Conservation (phyloP, 1,139 yeast genomes). For the Spencermartinsiella ligniputridi region DNA sequence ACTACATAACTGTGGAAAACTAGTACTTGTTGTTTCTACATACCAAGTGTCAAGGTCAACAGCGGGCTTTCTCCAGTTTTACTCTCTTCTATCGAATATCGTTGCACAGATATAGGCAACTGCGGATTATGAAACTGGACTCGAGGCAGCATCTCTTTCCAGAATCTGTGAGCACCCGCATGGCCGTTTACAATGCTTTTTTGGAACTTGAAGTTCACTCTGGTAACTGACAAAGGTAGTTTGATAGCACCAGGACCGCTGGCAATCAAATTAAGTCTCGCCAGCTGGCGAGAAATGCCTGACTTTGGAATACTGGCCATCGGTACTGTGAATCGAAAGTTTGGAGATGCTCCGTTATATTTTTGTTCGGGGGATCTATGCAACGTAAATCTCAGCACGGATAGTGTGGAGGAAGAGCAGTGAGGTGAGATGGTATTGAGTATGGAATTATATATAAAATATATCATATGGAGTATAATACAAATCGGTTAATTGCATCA, state of each 20-base stretch:
- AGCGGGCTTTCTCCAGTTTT: constrained; percentile 14
- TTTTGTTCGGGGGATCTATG: neutral
- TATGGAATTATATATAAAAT: too few relatives aligned
- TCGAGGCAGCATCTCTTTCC: constrained; percentile 71
- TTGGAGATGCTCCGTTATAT: neutral
- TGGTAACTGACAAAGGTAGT: constrained; percentile 38
- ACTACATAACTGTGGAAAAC: too few relatives aligned
- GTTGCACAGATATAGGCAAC: constrained; percentile 52
- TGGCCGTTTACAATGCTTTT: constrained; percentile 34
- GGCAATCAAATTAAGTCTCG: constrained; percentile 41
- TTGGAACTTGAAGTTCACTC: constrained; percentile 45
- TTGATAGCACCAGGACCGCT: constrained; percentile 44
- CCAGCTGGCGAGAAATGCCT: constrained; percentile 39
- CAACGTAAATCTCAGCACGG: neutral
- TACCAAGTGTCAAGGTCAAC: constrained; percentile 16
- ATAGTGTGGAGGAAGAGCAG: too few relatives aligned
- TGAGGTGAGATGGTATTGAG: too few relatives aligned
- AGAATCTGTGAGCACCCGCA: constrained; percentile 47
- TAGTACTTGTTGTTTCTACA: too few relatives aligned
- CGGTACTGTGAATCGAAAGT: neutral
- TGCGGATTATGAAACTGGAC: constrained; percentile 78
- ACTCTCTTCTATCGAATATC: constrained; percentile 16
- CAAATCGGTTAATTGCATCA: too few relatives aligned
- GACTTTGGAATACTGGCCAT: constrained; percentile 8
- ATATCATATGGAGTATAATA: too few relatives aligned